These are phyloP conservation scores for Sphagnurus paluster DNA, from an alignment of 1,284 basidiomycete species.

Conservation along the genomic window DNA sequence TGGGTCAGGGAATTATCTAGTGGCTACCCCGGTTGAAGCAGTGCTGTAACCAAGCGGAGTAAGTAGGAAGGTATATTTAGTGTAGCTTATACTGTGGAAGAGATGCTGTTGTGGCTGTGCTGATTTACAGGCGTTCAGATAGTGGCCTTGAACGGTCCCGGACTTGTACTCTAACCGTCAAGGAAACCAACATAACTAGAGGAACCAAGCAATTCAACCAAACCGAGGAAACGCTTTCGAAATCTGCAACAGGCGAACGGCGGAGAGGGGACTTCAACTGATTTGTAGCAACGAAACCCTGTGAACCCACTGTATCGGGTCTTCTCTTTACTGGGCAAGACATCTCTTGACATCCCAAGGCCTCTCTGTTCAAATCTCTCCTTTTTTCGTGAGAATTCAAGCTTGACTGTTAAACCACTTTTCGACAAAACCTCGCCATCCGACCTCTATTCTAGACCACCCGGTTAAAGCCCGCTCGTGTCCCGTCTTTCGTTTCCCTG, in stretches of 20 bases:
- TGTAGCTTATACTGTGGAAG: not conserved
- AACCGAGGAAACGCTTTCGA: not conserved
- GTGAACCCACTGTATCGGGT: slow-evolving; percentile 38
- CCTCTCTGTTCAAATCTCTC: slow-evolving; percentile 8
- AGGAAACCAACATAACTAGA: not conserved
- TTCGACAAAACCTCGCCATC: slow-evolving; percentile 1
- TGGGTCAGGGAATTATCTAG: not conserved
- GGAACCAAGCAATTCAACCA: not conserved
- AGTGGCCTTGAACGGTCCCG: not conserved
- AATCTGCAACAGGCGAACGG: not conserved
- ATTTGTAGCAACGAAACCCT: slow-evolving; percentile 12
- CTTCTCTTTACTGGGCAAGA: slow-evolving; percentile 24
- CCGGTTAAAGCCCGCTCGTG: slow-evolving; percentile 20
- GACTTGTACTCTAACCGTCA: slow-evolving; percentile 2
- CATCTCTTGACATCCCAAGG: slow-evolving; percentile 18
- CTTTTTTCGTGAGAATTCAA: slow-evolving; percentile 22
- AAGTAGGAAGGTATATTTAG: not conserved
- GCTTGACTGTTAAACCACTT: slow-evolving; percentile 17
- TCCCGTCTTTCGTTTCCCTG: slow-evolving; percentile 13
- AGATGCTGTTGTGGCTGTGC: slow-evolving; percentile 19
- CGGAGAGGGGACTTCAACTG: not conserved
- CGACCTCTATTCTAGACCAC: not conserved
- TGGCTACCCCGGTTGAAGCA: slow-evolving; percentile 1
- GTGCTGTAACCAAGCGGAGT: not conserved
- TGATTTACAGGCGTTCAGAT: slow-evolving; percentile 4